Base-by-base conservation (phyloP, 1,284 basidiomycete species). In the Cerrena zonata region DNA sequence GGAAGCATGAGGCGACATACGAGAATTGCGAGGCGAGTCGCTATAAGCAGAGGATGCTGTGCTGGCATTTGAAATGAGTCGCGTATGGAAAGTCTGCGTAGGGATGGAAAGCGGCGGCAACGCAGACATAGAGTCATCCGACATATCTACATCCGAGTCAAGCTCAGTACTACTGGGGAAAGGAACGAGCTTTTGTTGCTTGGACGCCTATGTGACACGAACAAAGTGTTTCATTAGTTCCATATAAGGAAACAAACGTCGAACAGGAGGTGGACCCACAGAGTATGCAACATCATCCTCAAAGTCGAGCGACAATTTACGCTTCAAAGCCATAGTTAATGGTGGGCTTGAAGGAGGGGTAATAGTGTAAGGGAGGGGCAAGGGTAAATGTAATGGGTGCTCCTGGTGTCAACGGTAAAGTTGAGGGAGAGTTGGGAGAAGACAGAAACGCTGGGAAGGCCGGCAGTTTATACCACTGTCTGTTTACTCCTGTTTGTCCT, bases 121-220 rank as follows among this genome's bases (percentile, higher is more conserved):
- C 54, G 81, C 78, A 63, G 74, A 72, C 58, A 85, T 81, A 49
- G 71, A 70, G 44, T 65, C 69, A 57, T 79, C 77, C 58, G 76
- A 79, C 88, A 90, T 89, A 58, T 75, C 71, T 53, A 82, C 73
- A 61, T 89, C 86, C 59, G 71, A 67, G 65, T 86, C 81, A 54
- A 69, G 64, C 55, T 79, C 74, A 56, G 71, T 11, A 5, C 53
- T 75, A 58, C 79, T 75, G 47, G 86, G 85, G 66, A 87, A 88
- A 41, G 84, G 82, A 53, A 87, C 70, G 54, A 85, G 74, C 70
- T 84, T 88, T 39, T 84, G 56, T 64, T 88, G 84, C 66, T 89
- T 89, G 39, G 72, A 68, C 57, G 75, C 72, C 78, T 82, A 61
- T 34, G 34, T 41, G 50, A 53, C 13, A 38, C 48, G 42, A 45